Evolutionary conservation across 1,284 basidiomycete species (phyloP).

Genomic region (Irpex lacteus): DNA sequence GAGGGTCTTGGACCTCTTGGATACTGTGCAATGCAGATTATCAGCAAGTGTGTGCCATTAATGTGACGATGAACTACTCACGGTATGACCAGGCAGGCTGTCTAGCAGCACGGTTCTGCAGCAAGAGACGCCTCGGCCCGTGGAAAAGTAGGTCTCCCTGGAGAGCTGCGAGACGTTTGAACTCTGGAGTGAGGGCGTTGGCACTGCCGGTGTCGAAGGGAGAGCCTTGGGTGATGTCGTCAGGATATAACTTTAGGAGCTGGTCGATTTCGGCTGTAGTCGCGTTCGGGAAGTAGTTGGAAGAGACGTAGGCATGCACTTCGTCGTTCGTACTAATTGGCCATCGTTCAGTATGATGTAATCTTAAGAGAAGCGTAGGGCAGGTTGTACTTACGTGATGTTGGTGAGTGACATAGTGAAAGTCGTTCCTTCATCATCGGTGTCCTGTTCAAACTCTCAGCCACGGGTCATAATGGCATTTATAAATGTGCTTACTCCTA

Average conservation of each 20-base stretch:
- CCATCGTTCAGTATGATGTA: not conserved
- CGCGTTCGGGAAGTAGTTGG: slow-evolving; percentile 20
- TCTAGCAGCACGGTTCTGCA: slow-evolving; percentile 26
- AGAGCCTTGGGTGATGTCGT: slow-evolving; percentile 39
- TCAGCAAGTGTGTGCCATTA: not conserved
- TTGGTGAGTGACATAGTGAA: not conserved
- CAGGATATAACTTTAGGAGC: slow-evolving; percentile 26
- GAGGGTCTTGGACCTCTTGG: slow-evolving; percentile 16
- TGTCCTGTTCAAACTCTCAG: not conserved
- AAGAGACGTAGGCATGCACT: slow-evolving; percentile 33
- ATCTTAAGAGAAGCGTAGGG: not conserved
- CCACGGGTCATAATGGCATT: too few species aligned
- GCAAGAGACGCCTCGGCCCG: slow-evolving; percentile 48
- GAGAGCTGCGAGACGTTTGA: slow-evolving; percentile 50
- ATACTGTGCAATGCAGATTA: slow-evolving; percentile 3
- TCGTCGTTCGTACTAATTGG: slow-evolving; percentile 36
- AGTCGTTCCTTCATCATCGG: not conserved
- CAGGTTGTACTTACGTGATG: not conserved
- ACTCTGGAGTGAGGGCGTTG: slow-evolving; percentile 46
- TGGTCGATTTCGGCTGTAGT: slow-evolving; percentile 15
- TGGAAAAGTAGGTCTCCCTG: slow-evolving; percentile 54
- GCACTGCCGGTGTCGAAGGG: slow-evolving; percentile 46
- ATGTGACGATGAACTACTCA: slow-evolving; percentile 9
- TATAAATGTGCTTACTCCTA: slow-evolving; percentile 17
- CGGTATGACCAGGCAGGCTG: slow-evolving; percentile 31